These are phyloP conservation scores for Blumeriella jaapii DNA, from an alignment of 2,329 filamentous ascomycete genomes.

Conservation along the genomic window DNA sequence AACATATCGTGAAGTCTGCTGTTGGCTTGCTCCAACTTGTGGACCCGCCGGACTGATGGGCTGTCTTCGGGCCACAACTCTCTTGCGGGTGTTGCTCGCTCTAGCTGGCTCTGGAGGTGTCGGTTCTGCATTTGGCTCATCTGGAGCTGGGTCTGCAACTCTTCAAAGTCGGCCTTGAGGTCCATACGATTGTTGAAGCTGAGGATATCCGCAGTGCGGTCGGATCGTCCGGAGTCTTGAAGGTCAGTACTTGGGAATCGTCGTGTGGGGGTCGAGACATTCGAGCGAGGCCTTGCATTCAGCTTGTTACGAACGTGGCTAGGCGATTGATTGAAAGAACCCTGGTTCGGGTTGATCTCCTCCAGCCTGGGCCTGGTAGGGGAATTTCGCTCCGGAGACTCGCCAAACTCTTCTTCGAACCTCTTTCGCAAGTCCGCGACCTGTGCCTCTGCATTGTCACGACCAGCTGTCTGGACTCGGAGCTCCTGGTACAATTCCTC, in stretches of 20 bases:
- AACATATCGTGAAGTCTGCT: conserved; percentile 86
- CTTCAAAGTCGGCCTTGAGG: conserved; percentile 77
- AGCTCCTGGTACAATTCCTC: conserved; percentile 84
- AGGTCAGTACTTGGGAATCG: conserved; percentile 49
- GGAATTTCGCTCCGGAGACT: conserved; percentile 47
- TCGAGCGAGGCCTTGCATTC: conserved; percentile 52
- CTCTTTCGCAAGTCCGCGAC: conserved; percentile 65
- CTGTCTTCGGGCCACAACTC: conserved; percentile 61
- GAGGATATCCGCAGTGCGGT: conserved; percentile 72
- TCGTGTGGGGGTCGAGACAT: conserved; percentile 66
- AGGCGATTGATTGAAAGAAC: conserved; percentile 62
- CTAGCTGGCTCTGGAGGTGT: conserved; percentile 79
- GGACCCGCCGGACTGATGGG: conserved; percentile 67
- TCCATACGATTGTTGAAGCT: conserved; percentile 85
- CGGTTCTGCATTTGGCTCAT: conserved; percentile 91
- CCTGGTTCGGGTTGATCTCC: conserved; percentile 78
- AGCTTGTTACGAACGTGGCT: conserved; percentile 49
- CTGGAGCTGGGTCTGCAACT: conserved; percentile 88
- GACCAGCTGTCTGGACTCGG: conserved; percentile 69
- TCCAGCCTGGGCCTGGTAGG: conserved; percentile 66
- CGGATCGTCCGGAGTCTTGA: conserved; percentile 71
- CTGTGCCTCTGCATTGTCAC: conserved; percentile 72
- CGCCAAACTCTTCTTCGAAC: conserved; percentile 58
- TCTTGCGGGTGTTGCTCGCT: conserved; percentile 50
- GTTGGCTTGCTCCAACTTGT: conserved; percentile 88